Percentiles rank a stretch among this genome's conserved stretches.
Conservation (phyloP, 805 yeast genomes). For the Debaryomyces castellii region DNA sequence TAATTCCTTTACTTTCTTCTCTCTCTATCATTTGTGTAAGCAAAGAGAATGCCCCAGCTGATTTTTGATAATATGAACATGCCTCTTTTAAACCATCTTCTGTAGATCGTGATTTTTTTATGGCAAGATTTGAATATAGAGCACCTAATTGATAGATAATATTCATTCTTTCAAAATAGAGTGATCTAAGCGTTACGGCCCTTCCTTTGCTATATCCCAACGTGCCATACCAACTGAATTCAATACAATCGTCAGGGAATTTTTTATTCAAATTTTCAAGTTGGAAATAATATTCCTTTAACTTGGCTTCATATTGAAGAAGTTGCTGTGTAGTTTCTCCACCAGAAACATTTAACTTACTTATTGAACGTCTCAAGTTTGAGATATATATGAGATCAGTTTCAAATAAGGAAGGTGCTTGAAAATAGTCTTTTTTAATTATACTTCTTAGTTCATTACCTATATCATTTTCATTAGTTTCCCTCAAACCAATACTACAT, state of each 20-base stretch:
- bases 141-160: conserved; percentile 70
- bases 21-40: conserved; percentile 2
- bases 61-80: conserved; percentile 62
- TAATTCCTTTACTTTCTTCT: not conserved
- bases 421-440: conserved; percentile 48
- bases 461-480: conserved; percentile 43
- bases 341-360: conserved; percentile 29
- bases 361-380: conserved; percentile 42
- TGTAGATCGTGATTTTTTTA: conserved; percentile 40
- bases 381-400: conserved; percentile 35
- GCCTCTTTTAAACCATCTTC: conserved; percentile 61
- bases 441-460: conserved; percentile 37
- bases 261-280: conserved; percentile 47
- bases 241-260: conserved; percentile 61
- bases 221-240: conserved; percentile 74
- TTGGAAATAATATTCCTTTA: conserved; percentile 49
- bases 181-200: conserved; percentile 45
- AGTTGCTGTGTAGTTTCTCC: conserved; percentile 13
- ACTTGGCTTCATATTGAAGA: conserved; percentile 29
- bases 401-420: conserved; percentile 32
- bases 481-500: conserved; percentile 51
- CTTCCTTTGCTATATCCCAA: conserved; percentile 55
- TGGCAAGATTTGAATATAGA: conserved; percentile 56
- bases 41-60: conserved; percentile 64
- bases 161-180: conserved; percentile 61